Base-by-base conservation (phyloP, 371 early-diverging fungal genomes). In the Mucor sp. region DNA sequence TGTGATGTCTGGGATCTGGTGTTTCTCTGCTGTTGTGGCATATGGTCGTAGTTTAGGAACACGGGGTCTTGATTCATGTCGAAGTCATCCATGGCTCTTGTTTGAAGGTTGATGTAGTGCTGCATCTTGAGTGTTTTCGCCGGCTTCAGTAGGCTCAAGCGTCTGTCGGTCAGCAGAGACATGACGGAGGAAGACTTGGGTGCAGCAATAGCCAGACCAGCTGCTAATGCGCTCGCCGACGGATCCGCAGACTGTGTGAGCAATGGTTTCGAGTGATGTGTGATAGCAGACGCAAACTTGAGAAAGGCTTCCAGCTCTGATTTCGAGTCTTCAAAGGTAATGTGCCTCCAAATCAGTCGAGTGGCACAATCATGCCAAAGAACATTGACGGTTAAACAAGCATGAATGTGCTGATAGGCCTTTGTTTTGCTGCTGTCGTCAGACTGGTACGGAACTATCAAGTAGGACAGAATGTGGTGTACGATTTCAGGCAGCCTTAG, bases 301-400 rank as follows among this genome's bases (percentile, higher is more conserved):
- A 65, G 23, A 41, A 74, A 77, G n/a, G 75, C 64, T 17, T 66
- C 69, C 28, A 66, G 70, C 17, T 72, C 75, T 15, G 58, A 48
- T 59, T 70, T 65, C 0, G 33, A 67, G n/a, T 72, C 78, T 48
- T 78, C 75, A 68, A 78, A 77, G 5, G 53, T 44, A 8, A 77
- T 25, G n/a, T 65, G 28, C 25, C 66, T 58, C 78, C 78, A 77
- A 25, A 77, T 55, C 2, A 67, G 50, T 19, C 78, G 67, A 3
- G 66, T 64, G 9, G 75, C 71, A 66, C 75, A 72, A 50, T 67
- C 70, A 65, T 77, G 68, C 75, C 78, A 77, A 15, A 74, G 58
- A 21, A 58, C 30, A 47, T 74, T 74, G 12, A 77, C 75, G 27
- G 64, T 44, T 19, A 75, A 47, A 23, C 72, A 66, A 15, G 69